These are phyloP conservation scores for Cyberlindnera nakhonratchasimensis DNA, from an alignment of 805 yeast genomes.

Conservation along the genomic window DNA sequence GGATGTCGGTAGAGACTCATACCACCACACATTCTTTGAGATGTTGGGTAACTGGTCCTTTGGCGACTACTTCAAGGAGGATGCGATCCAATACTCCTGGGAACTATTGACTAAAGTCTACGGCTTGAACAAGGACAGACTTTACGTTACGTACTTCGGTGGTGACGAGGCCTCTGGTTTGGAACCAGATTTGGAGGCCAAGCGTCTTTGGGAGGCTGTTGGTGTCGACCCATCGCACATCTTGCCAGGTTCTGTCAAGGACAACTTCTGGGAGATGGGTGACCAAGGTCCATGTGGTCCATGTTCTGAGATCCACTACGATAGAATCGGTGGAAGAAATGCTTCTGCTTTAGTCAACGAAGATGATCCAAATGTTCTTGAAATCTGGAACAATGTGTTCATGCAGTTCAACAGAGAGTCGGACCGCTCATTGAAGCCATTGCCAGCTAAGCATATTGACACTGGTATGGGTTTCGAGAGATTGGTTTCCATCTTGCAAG, in stretches of 20 bases:
- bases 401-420: constrained; percentile 96
- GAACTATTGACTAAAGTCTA: constrained; percentile 83
- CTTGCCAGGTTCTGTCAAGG: constrained; percentile 84
- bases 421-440: constrained; percentile 69
- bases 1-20: constrained; percentile 96
- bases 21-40: constrained; percentile 98
- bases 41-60: constrained; percentile 99
- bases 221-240: constrained; percentile 94
- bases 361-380: constrained; percentile 98
- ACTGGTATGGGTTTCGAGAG: constrained; percentile 99
- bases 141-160: constrained; percentile 94
- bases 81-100: constrained; percentile 89
- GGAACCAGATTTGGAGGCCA: constrained; percentile 93
- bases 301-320: constrained; percentile 96
- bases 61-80: constrained; percentile 97
- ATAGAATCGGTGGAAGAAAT: constrained; percentile 97
- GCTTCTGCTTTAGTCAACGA: constrained; percentile 86
- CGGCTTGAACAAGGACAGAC: constrained; percentile 71
- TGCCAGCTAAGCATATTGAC: constrained; percentile 95
- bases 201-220: constrained; percentile 74
- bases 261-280: constrained; percentile 99
- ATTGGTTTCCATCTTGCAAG: constrained; percentile 89
- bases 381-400: constrained; percentile 97
- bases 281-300: constrained; percentile 99
- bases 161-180: constrained; percentile 84